Base-by-base conservation (phyloP, 176 grass and related monocot genomes). In the Aegilops sharonensis region DNA sequence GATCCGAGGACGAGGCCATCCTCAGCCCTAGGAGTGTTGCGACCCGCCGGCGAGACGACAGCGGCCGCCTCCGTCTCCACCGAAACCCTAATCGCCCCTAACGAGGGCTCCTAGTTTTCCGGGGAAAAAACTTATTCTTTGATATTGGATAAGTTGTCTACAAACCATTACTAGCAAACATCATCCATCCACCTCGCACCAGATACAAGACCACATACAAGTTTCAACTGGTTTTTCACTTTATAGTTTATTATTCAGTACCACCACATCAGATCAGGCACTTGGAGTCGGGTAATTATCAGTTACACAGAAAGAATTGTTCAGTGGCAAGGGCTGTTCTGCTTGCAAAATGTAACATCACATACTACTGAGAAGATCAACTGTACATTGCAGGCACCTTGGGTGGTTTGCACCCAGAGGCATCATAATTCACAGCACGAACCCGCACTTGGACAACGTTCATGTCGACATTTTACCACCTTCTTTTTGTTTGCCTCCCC, bases 311-410 rank as follows among this genome's bases (percentile, higher is more conserved):
- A 40, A 60, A 40, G 67, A 83, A 72, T 40, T n/a, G 13, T 59
- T 25, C 21, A 12, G 8, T 29, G 3, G 34, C 77, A 78, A 25
- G 77, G 21, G 7, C 7, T 72, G 10, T 8, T 42, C 23, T 72
- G n/a, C 50, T 60, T 61, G 20, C 81, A 83, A 20, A 52, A 83
- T 65, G 7, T 83, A 25, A 12, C 50, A 83, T 6, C 20, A 42
- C 81, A 54, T 69, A 30, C 29, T 42, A 43, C 27, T 72, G 36
- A 79, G 64, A 72, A 79, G 72, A 72, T 79, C 59, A 43, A 79
- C 66, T 68, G 8, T 81, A 68, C 35, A 85, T 9, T 61, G 63
- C 36, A 8, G 59, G 50, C 5, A 18, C 0, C 23, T 25, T 39
- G 8, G 34, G 72, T 78, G 73, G 34, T 82, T 72, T 70, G 29